phyloP scores from a whole-genome alignment of 352 stramenopile species.

The Globisporangium barbulae region DNA sequence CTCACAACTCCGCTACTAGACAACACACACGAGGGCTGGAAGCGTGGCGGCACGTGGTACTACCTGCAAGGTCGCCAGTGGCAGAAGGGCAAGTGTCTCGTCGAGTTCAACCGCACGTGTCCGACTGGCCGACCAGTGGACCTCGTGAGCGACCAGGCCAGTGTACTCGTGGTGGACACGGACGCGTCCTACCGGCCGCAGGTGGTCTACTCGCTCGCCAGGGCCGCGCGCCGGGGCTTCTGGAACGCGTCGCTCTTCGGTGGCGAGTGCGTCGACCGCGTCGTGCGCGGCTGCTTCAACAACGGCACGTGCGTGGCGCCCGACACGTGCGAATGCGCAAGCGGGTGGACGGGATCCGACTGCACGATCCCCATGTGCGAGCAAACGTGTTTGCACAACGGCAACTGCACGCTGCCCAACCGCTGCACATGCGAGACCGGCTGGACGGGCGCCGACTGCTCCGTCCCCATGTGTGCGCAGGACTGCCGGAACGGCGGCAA shows the following conservation, averaged over 20 bases:
- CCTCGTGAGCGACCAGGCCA: conserved; percentile 24
- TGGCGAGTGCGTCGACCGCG: conserved; percentile 89
- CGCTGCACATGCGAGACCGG: conserved; percentile 90
- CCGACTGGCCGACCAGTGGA: conserved; percentile 29
- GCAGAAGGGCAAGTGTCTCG: conserved; percentile 93
- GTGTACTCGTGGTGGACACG: conserved; percentile 85
- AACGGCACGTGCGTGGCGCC: conserved; percentile 93
- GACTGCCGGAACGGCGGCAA: conserved; percentile 86
- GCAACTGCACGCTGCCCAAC: conserved; percentile 92
- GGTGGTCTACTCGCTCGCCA: conserved; percentile 69
- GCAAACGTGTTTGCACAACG: conserved; percentile 71
- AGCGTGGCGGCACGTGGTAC: conserved; percentile 77
- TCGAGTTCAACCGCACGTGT: conserved; percentile 91
- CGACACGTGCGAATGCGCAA: conserved; percentile 75
- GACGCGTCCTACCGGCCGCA: conserved; percentile 89
- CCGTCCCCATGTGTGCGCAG: conserved; percentile 88
- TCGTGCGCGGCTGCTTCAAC: conserved; percentile 94
- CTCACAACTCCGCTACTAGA: conserved; percentile 79
- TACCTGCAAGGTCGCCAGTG: conserved; percentile 61
- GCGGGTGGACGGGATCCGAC: conserved; percentile 75
- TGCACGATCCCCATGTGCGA: conserved; percentile 77
- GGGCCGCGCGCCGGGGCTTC: conserved; percentile 44
- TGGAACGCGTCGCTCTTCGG: conserved; percentile 53
- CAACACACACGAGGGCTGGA: conserved; percentile 93
- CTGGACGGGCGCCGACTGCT: conserved; percentile 88